Conservation (phyloP, 768 basidiomycete species). For the Strobilomyces echinocephalus region DNA sequence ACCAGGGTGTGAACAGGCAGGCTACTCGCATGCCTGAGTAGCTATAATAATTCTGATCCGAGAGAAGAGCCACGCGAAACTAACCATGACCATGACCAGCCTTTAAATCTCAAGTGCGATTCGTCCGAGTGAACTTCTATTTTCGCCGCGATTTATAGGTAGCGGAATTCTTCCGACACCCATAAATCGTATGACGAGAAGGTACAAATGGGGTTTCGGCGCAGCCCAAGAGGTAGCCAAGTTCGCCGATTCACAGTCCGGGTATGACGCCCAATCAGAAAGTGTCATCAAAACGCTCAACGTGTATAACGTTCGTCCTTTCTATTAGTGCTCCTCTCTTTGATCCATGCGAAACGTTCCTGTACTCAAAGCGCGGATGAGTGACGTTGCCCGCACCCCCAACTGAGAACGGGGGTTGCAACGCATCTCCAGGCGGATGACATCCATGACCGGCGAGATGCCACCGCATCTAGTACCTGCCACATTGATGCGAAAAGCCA, state of each 20-base stretch:
- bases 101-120: conserved; percentile 23
- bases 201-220: conserved; percentile 26
- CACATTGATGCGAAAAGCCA: conserved; percentile 14
- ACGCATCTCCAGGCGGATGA: conserved; percentile 16
- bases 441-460: conserved; percentile 15
- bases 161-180: conserved; percentile 22
- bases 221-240: conserved; percentile 10
- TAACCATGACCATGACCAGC: conserved; percentile 14
- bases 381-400: conserved; percentile 23
- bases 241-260: conserved; percentile 24
- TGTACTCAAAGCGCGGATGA: conserved; percentile 11
- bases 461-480: conserved; percentile 20
- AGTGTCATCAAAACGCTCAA: conserved; percentile 19
- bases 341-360: conserved; percentile 27
- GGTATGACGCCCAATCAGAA: conserved; percentile 15
- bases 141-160: conserved; percentile 8
- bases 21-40: conserved; percentile 4
- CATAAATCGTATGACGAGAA: conserved; percentile 19
- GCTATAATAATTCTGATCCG: conserved; percentile 16
- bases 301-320: conserved; percentile 21
- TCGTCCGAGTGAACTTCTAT: conserved; percentile 20
- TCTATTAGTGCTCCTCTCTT: conserved; percentile 14
- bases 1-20: conserved; percentile 3
- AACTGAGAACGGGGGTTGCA: conserved; percentile 10
- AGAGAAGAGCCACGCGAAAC: conserved; percentile 21